A percentile compares a stretch with the other conserved stretches of the same genome.
Conservation (phyloP, 352 stramenopile species). For the Hyaloperonospora brassicae region DNA sequence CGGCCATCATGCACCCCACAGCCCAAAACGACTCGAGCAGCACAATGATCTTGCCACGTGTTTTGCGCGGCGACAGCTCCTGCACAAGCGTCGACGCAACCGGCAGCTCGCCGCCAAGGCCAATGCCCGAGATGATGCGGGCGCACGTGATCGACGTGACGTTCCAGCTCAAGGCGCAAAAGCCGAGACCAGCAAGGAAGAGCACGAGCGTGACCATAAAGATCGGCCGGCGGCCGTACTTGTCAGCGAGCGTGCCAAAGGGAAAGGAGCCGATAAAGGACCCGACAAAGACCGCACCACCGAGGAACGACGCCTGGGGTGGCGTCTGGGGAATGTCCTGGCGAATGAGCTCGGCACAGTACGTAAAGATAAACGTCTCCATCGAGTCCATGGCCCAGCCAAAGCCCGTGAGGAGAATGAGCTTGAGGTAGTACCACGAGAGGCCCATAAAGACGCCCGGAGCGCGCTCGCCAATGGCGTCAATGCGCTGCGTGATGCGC, state of each 20-base stretch:
- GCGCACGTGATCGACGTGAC: conserved; percentile 46
- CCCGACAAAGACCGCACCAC: conserved; percentile 49
- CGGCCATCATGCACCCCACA: conserved; percentile 49
- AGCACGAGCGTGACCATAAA: conserved; percentile 64
- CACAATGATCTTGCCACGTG: conserved; percentile 53
- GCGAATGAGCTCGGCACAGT: conserved; percentile 33
- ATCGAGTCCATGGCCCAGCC: conserved; percentile 73
- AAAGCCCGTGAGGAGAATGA: conserved; percentile 57
- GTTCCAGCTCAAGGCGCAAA: conserved; percentile 45
- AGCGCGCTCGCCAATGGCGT: conserved; percentile 50
- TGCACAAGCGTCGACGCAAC: conserved; percentile 55
- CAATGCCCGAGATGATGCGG: conserved; percentile 57
- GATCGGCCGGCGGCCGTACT: conserved; percentile 52
- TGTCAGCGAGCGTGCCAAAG: conserved; percentile 53
- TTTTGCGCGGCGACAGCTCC: conserved; percentile 48
- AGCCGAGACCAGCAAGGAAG: conserved; percentile 40
- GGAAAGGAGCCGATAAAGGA: conserved; percentile 55
- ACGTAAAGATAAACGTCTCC: conserved; percentile 68
- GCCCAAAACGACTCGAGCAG: conserved; percentile 62
- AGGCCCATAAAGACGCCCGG: conserved; percentile 42
- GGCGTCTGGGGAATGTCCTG: conserved; percentile 38
- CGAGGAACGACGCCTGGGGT: conserved; percentile 35
- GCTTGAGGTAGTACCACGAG: conserved; percentile 60
- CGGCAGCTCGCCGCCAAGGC: conserved; percentile 51
- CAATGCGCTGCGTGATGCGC: conserved; percentile 57